Evolutionary conservation across 371 early-diverging fungal genomes (phyloP), one percentile per base, ranked within the genome.

Genomic region (Mucor indicus): DNA sequence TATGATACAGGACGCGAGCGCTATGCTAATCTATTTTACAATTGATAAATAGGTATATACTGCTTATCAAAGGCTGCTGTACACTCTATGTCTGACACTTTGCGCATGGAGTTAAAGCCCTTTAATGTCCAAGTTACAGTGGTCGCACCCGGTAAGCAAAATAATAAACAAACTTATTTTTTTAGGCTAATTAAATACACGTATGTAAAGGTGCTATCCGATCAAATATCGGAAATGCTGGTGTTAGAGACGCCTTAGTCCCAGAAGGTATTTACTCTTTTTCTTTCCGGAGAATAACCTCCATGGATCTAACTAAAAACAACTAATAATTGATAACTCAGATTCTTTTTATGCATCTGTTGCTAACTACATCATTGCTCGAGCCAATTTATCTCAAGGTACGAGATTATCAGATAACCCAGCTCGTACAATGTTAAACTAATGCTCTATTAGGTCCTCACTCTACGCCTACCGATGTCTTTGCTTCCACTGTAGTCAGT

Each of bases 11-110:
- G n/a, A n/a, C n/a, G n/a, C n/a, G n/a, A n/a, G n/a, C n/a, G n/a
- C 12, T 40, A n/a, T 15, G 25, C 10, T 8, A 6, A 25, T 32
- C 1, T 13, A 21, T 35, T 42, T 12, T 33, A 22, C 9, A 38
- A 4, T n/a, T 5, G 6, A 27, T 41, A 17, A 42, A 67, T 77
- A 74, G n/a, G 72, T 78, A 11, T 85, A 85, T 52, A 44, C 77
- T 10, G 48, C n/a, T n/a, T 77, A 38, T 75, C 83, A 12, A 85
- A 85, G 44, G 81, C 84, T 8, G 85, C 85, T 7, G 60, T 83
- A 7, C 80, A 81, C 39, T 72, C 77, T 21, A 56, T 83, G 58
- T 65, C 85, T 1, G 80, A 85, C 53, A 65, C 64, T 1, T 38
- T 85, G n/a, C 69, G 83, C 9, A 40, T 81, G 44, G 85, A 85